A percentile compares a stretch with the other conserved stretches of the same genome.
Conservation (phyloP, 2,329 filamentous ascomycete species). For the Onygena corvina region DNA sequence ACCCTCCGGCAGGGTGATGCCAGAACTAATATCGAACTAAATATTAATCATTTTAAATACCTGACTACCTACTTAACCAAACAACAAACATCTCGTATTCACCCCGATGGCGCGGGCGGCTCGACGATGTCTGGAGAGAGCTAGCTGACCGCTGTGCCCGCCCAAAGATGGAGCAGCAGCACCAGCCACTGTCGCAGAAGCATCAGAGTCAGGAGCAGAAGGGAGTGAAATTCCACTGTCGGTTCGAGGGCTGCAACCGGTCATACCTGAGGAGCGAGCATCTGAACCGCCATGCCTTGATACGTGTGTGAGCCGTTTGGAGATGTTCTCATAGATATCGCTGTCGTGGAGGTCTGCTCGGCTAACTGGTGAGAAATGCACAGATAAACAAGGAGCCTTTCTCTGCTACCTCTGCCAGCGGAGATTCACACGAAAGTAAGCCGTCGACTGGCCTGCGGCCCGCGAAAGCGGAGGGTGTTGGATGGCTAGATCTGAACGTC, state of each 20-base stretch:
- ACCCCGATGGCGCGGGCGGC: conserved; percentile 1
- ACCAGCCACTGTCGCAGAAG: background rate
- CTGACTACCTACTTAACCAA: too few relatives aligned
- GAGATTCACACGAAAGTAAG: conserved; percentile 18
- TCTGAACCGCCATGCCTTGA: conserved; percentile 18
- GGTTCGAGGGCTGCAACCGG: conserved; percentile 16
- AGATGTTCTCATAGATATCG: too few relatives aligned
- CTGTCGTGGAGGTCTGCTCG: too few relatives aligned
- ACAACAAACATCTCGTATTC: background rate
- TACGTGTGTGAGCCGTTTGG: conserved; percentile 14
- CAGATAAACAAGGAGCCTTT: conserved; percentile 18
- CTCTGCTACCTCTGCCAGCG: conserved; percentile 17
- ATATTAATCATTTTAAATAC: too few relatives aligned
- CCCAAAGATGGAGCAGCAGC: conserved; percentile 1
- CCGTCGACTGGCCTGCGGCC: background rate
- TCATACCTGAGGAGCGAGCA: conserved; percentile 18
- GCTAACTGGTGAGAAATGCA: background rate
- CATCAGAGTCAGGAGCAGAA: conserved; percentile 9
- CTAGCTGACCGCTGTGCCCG: background rate
- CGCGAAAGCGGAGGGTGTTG: background rate
- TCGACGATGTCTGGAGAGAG: background rate
- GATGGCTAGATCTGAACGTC: too few relatives aligned
- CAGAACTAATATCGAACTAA: too few relatives aligned
- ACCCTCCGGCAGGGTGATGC: too few relatives aligned
- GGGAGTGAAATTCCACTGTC: conserved; percentile 14